Conservation (phyloP, 2,329 filamentous ascomycete genomes). For the Fusarium albidum region DNA sequence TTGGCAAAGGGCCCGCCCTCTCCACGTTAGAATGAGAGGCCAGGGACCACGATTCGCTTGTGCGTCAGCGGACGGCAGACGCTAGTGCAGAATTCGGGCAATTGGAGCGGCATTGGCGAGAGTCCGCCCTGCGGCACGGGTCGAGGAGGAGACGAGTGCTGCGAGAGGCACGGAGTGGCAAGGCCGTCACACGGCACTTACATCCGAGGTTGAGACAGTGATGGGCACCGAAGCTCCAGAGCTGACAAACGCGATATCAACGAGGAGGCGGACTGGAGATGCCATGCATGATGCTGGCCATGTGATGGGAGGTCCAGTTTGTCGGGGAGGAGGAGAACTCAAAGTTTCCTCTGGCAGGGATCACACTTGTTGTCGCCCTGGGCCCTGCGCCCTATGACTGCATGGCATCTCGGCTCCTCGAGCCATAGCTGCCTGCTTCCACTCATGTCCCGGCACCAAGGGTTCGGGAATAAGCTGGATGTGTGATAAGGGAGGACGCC, state of each 20-base stretch:
- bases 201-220: not conserved
- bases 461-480: slow-evolving; percentile 36
- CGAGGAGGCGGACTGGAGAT: too few species aligned
- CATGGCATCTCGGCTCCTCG: slow-evolving; percentile 3
- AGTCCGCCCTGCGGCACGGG: slow-evolving; percentile 20
- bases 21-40: slow-evolving; percentile 16
- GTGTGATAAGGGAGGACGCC: slow-evolving; percentile 20
- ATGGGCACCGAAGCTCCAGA: not conserved
- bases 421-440: slow-evolving; percentile 8
- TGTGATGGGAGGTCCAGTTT: not conserved
- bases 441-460: slow-evolving; percentile 7
- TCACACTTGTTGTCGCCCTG: not conserved
- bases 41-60: slow-evolving; percentile 29
- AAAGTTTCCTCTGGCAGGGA: not conserved
- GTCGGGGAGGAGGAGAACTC: not conserved
- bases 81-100: slow-evolving; percentile 28
- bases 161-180: slow-evolving; percentile 1
- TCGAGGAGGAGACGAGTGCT: not conserved
- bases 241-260: not conserved
- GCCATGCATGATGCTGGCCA: too few species aligned
- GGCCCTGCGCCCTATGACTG: slow-evolving; percentile 1
- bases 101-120: slow-evolving; percentile 16
- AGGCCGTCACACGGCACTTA: not conserved
- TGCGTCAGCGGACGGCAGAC: slow-evolving; percentile 24
- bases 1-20: slow-evolving; percentile 31